phyloP scores from a whole-genome alignment of 257 asterid genomes.

The Orobanche coerulescens region DNA sequence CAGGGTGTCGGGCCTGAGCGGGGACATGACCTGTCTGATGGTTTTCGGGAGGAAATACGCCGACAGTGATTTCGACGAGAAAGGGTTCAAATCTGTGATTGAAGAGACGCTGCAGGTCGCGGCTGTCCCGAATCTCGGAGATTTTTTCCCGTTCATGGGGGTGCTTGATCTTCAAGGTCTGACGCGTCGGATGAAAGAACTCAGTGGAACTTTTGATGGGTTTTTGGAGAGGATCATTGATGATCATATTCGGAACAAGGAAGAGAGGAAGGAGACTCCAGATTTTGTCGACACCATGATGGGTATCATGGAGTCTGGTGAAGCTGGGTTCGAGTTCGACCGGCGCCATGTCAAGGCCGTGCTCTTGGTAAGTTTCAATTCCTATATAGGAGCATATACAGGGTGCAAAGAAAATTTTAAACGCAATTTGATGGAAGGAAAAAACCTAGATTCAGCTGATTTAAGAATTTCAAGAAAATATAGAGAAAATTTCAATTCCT shows the following conservation, averaged over 20 bases:
- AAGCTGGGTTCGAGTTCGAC: slow-evolving; percentile 25
- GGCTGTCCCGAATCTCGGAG: slow-evolving; percentile 22
- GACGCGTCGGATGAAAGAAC: slow-evolving; percentile 13
- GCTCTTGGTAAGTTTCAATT: slow-evolving; percentile 30
- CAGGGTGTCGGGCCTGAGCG: not conserved
- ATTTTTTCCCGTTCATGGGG: slow-evolving; percentile 26
- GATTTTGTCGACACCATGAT: slow-evolving; percentile 28
- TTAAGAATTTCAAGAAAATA: too few relatives aligned
- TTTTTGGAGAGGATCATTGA: slow-evolving; percentile 32
- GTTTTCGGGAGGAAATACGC: slow-evolving; percentile 29
- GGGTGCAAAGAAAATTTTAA: too few relatives aligned
- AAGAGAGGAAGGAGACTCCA: not conserved
- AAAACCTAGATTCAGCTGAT: too few relatives aligned
- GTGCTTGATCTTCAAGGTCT: slow-evolving; percentile 30
- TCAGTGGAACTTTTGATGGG: slow-evolving; percentile 17
- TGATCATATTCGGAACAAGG: slow-evolving; percentile 17
- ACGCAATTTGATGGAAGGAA: too few relatives aligned
- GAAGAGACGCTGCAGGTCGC: slow-evolving; percentile 18
- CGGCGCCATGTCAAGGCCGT: slow-evolving; percentile 38
- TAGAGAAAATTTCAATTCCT: too few relatives aligned
- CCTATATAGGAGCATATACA: too few relatives aligned
- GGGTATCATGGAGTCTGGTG: slow-evolving; percentile 21
- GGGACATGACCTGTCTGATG: slow-evolving; percentile 28
- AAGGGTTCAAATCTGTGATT: slow-evolving; percentile 26
- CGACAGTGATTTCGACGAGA: slow-evolving; percentile 23